A percentile compares a stretch with the other conserved stretches of the same genome.
phyloP scores from a whole-genome alignment of 306 rosid species.

The Malus orientalis region DNA sequence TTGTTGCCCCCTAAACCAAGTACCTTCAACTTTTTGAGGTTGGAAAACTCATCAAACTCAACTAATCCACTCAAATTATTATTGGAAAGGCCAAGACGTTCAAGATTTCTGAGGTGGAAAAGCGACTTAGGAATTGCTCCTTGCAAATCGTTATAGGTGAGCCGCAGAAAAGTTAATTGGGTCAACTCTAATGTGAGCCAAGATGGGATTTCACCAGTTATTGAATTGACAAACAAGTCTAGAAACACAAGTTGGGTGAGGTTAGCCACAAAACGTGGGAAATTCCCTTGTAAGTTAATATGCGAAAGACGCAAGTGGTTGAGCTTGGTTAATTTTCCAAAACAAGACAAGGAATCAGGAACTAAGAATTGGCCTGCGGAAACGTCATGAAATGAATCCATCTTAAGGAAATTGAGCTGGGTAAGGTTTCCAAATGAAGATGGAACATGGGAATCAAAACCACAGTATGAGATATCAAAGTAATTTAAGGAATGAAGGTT shows the following conservation, averaged over 20 bases:
- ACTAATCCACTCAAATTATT: slow-evolving; percentile 18
- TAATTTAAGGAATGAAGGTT: not conserved
- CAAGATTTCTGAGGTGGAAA: not conserved
- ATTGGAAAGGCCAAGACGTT: not conserved
- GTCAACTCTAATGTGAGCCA: not conserved
- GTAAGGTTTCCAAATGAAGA: slow-evolving; percentile 18
- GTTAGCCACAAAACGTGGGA: not conserved
- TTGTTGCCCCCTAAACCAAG: not conserved
- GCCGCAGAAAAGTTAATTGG: not conserved
- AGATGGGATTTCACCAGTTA: slow-evolving; percentile 2
- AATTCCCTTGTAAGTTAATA: not conserved
- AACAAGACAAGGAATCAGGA: not conserved
- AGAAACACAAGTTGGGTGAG: not conserved
- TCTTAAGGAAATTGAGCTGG: not conserved
- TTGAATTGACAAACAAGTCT: not conserved
- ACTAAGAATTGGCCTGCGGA: not conserved
- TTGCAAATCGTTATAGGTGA: not conserved
- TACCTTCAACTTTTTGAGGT: not conserved
- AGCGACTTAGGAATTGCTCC: slow-evolving; percentile 14
- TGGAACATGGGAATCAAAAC: slow-evolving; percentile 17
- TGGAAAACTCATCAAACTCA: slow-evolving; percentile 8
- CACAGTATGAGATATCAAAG: not conserved
- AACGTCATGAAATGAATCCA: not conserved
- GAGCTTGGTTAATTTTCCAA: not conserved
- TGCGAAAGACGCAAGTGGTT: not conserved